Conservation (phyloP, 2,329 filamentous ascomycete genomes). For the Sclerotinia glacialis region DNA sequence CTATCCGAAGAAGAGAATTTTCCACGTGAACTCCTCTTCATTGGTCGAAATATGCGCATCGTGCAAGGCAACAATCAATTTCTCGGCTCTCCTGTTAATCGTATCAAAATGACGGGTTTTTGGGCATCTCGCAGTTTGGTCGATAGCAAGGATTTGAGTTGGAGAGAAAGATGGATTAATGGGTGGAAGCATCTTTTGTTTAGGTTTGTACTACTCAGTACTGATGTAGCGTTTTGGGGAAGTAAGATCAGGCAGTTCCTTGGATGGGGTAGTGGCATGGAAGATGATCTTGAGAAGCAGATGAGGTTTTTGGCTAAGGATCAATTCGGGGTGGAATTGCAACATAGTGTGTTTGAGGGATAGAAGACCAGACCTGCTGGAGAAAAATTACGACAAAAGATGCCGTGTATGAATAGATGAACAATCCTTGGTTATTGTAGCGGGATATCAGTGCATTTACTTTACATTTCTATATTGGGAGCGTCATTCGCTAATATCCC, state of each 20-base stretch:
- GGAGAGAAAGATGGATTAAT: slow-evolving; percentile 62
- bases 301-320: slow-evolving; percentile 88
- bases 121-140: slow-evolving; percentile 87
- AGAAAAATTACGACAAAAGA: no score
- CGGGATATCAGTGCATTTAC: not conserved
- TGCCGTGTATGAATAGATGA: not conserved
- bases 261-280: slow-evolving; percentile 79
- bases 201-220: slow-evolving; percentile 68
- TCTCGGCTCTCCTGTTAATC: slow-evolving; percentile 71
- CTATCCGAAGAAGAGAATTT: slow-evolving; percentile 67
- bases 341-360: slow-evolving; percentile 85
- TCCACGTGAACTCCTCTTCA: slow-evolving; percentile 69
- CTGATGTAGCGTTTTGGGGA: slow-evolving; percentile 81
- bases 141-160: slow-evolving; percentile 64
- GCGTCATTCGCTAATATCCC: no score
- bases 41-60: slow-evolving; percentile 69
- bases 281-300: slow-evolving; percentile 84
- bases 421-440: not conserved
- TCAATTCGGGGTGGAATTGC: slow-evolving; percentile 79
- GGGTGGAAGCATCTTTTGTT: slow-evolving; percentile 81
- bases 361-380: slow-evolving; percentile 41
- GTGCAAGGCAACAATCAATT: slow-evolving; percentile 73
- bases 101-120: slow-evolving; percentile 87
- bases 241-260: slow-evolving; percentile 74
- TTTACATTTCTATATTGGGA: not conserved